Percentiles rank a stretch among this genome's conserved stretches.
Evolutionary conservation across 768 basidiomycete genomes (phyloP).

Genomic region (Psilocybe cyanescens): DNA sequence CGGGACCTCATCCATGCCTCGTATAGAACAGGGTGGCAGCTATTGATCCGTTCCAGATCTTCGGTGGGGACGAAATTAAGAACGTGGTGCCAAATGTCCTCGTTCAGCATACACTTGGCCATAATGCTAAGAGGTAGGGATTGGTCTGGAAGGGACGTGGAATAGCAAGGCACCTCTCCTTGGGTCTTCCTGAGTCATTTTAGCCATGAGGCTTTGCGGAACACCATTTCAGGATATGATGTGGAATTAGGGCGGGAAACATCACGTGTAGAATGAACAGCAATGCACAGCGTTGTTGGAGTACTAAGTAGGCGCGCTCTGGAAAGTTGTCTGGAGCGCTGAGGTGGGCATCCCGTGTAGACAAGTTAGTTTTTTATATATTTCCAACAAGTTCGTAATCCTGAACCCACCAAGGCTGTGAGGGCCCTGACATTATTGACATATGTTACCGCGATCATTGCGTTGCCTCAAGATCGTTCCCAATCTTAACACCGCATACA

Average conservation of each 20-base stretch:
- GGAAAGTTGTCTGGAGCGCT: no score
- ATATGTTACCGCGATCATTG: no score
- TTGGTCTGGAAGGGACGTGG: not conserved
- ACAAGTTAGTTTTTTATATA: no score
- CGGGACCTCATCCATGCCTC: slow-evolving; percentile 28
- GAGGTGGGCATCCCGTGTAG: no score
- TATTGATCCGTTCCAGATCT: slow-evolving; percentile 22
- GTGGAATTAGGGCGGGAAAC: slow-evolving; percentile 1
- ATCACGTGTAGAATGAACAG: not conserved
- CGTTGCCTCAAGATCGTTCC: no score
- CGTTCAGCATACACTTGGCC: slow-evolving; percentile 18
- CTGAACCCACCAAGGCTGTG: no score
- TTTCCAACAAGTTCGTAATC: no score
- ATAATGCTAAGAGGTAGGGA: slow-evolving; percentile 1
- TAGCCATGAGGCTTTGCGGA: not conserved
- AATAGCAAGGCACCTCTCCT: not conserved
- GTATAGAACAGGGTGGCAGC: slow-evolving; percentile 31
- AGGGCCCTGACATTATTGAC: no score
- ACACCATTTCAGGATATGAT: not conserved
- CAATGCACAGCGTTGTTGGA: no score
- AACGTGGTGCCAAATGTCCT: slow-evolving; percentile 35
- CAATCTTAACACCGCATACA: no score
- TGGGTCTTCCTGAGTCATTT: not conserved
- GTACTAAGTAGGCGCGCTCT: no score
- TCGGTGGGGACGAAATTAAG: slow-evolving; percentile 28